phyloP scores from a whole-genome alignment of 352 stramenopile genomes.

The Thalassiosira allenii region DNA sequence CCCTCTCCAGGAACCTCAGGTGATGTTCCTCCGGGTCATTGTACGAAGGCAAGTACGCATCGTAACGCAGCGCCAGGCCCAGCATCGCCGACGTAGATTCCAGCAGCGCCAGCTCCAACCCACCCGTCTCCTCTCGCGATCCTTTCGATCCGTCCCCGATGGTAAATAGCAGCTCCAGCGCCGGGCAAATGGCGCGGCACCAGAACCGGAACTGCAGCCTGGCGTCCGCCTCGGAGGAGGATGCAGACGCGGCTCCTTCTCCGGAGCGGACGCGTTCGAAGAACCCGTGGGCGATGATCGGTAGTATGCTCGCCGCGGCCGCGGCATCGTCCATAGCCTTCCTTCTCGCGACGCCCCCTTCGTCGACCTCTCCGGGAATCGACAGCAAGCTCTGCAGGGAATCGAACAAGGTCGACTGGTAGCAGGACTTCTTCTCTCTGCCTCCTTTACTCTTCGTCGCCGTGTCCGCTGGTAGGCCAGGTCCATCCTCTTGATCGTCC shows the following conservation, averaged over 20 bases:
- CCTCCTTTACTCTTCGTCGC: too few relatives aligned
- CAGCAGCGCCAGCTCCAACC: slow-evolving; percentile 20
- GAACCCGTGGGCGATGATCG: slow-evolving; percentile 32
- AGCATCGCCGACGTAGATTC: slow-evolving; percentile 48
- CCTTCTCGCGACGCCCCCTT: too few relatives aligned
- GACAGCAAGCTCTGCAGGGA: slow-evolving; percentile 23
- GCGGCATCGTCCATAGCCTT: too few relatives aligned
- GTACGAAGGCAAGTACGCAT: slow-evolving; percentile 78
- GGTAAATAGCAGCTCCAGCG: slow-evolving; percentile 29
- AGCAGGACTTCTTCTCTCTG: slow-evolving; percentile 17
- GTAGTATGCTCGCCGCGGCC: slow-evolving; percentile 7
- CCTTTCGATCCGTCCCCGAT: too few relatives aligned
- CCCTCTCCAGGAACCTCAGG: slow-evolving; percentile 46
- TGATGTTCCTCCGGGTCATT: slow-evolving; percentile 54
- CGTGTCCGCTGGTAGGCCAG: neutral
- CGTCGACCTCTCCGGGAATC: neutral
- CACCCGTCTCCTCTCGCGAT: neutral
- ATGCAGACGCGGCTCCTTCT: neutral
- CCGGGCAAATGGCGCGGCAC: slow-evolving; percentile 22
- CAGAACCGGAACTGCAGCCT: slow-evolving; percentile 47
- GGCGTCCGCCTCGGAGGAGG: slow-evolving; percentile 20
- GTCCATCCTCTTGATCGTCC: neutral
- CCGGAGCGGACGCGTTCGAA: slow-evolving; percentile 30
- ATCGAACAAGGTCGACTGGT: slow-evolving; percentile 37
- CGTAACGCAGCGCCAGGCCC: slow-evolving; percentile 55